Evolutionary conservation across 2,329 filamentous ascomycete genomes (phyloP).

Genomic region (Exophiala oligosperma): DNA sequence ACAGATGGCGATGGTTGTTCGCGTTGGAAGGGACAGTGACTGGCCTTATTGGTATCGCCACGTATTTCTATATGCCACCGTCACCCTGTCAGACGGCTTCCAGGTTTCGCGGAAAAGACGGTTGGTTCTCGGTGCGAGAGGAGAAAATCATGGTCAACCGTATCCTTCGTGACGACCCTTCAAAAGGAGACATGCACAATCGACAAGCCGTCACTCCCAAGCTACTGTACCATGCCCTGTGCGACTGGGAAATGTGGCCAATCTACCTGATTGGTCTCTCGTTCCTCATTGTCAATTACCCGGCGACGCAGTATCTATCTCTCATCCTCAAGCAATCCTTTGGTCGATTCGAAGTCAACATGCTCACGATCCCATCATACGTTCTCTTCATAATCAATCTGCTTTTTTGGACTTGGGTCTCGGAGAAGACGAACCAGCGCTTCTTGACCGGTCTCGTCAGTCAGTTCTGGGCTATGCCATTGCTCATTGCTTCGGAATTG

Average conservation of each 20-base stretch:
- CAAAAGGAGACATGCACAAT: constrained; percentile 44
- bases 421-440: constrained; percentile 52
- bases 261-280: constrained; percentile 50
- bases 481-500: constrained; percentile 53
- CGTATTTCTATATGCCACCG: constrained; percentile 54
- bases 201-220: constrained; percentile 40
- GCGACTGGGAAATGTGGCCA: constrained; percentile 57
- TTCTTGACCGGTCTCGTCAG: constrained; percentile 53
- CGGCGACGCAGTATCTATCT: not conserved
- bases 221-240: constrained; percentile 51
- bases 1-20: constrained; percentile 34
- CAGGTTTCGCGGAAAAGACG: constrained; percentile 40
- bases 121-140: constrained; percentile 65
- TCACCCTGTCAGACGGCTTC: constrained; percentile 60
- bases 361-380: not conserved
- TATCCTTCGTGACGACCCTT: constrained; percentile 19
- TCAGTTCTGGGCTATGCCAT: constrained; percentile 54
- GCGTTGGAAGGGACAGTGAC: constrained; percentile 39
- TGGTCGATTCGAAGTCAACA: not conserved
- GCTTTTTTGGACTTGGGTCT: constrained; percentile 55
- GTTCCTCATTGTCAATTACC: constrained; percentile 34
- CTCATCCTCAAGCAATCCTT: not conserved
- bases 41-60: constrained; percentile 37
- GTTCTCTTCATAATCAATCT: constrained; percentile 34
- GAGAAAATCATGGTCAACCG: constrained; percentile 67